Evolutionary conservation across 2,329 filamentous ascomycete species (phyloP).

Genomic region (Talaromyces islandicus): DNA sequence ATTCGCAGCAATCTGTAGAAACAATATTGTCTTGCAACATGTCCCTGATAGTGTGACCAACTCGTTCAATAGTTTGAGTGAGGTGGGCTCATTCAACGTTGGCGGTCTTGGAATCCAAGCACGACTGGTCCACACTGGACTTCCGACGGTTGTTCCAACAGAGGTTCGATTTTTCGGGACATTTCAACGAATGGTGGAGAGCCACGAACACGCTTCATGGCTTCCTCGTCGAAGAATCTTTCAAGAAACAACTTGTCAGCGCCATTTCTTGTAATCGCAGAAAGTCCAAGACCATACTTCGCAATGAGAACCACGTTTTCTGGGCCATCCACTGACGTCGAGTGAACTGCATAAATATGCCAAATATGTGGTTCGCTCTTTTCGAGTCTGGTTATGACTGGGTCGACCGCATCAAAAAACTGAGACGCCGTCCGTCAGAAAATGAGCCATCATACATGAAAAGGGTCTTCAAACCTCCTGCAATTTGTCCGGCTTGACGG

Average conservation of each 20-base stretch:
- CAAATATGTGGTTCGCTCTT: not conserved
- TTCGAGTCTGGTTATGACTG: not conserved
- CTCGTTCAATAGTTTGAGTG: not conserved
- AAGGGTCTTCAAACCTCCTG: not conserved
- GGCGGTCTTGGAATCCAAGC: slow-evolving; percentile 42
- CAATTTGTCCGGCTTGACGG: not conserved
- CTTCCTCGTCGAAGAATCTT: not conserved
- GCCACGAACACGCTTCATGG: not conserved
- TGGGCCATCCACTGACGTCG: not conserved
- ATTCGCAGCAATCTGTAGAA: not conserved
- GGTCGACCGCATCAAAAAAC: not conserved
- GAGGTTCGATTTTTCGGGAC: not conserved
- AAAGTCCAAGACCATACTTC: not conserved
- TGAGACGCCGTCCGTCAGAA: not conserved
- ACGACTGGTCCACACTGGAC: not conserved
- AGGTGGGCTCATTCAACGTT: not conserved
- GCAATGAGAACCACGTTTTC: not conserved
- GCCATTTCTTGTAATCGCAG: not conserved
- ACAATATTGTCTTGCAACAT: not conserved
- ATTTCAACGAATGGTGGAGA: not conserved
- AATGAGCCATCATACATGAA: not conserved
- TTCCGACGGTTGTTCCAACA: not conserved
- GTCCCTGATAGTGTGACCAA: not conserved
- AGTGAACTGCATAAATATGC: not conserved
- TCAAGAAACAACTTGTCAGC: not conserved